Conservation (phyloP, 257 asterid species). For the Galeopsis tetrahit region DNA sequence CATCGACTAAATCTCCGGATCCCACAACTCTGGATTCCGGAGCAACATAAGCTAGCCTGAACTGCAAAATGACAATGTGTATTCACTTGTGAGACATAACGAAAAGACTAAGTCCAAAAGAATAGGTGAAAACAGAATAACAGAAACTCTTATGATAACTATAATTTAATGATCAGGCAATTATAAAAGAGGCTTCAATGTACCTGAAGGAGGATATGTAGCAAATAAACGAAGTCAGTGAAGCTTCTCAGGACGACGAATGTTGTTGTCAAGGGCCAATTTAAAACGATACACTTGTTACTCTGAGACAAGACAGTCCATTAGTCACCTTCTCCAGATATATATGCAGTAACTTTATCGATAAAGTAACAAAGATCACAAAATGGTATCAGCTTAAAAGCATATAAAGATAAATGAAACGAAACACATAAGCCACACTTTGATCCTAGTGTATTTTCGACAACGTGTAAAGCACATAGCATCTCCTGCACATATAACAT, state of each 20-base stretch:
- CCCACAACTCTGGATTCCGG: constrained; percentile 89
- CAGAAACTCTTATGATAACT: not conserved
- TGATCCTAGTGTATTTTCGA: not conserved
- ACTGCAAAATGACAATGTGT: constrained; percentile 57
- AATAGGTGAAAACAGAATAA: constrained; percentile 3
- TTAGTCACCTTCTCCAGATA: not conserved
- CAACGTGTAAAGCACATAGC: not conserved
- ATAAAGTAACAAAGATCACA: not conserved
- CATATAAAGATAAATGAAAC: not conserved
- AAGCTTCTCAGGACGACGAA: constrained; percentile 68
- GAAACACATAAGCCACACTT: not conserved
- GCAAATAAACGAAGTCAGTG: constrained; percentile 71
- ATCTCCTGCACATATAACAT: not conserved
- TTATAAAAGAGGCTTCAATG: constrained; percentile 14
- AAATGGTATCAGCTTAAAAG: not conserved
- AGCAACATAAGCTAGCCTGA: constrained; percentile 83
- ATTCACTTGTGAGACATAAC: constrained; percentile 15
- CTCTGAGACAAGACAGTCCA: constrained; percentile 45
- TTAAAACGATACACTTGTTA: constrained; percentile 64
- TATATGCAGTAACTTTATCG: not conserved
- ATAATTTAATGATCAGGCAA: not conserved
- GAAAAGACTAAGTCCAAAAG: not conserved
- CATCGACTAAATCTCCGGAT: constrained; percentile 80
- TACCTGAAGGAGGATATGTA: constrained; percentile 93
- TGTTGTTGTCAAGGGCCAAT: constrained; percentile 62